Evolutionary conservation across 805 yeast genomes (phyloP), one percentile per base, ranked within the genome.

Genomic region (Komagataella populi): DNA sequence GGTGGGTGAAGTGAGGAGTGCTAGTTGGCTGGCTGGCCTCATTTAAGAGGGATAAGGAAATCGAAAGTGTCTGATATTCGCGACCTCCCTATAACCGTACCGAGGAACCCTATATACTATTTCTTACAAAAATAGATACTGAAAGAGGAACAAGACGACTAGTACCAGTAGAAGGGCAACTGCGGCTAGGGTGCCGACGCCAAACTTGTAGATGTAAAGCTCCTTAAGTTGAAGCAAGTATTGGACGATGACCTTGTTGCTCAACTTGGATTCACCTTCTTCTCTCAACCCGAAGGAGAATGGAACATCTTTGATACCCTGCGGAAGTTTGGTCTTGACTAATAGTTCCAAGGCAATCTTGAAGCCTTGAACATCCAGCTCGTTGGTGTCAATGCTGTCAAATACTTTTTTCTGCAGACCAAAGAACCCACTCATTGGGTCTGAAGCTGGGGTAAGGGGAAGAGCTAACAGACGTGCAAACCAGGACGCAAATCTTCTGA

Each of bases 361-460:
- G 66, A 74, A 74, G 46, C 79, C 78, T 50, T 70, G 66, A 30
- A 71, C 67, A 55, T 69, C 64, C 56, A 72, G 63, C 24, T 65
- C 62, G 48, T 63, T 62, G 24, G 62, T 57, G 23, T 60, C 54
- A n/a, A 72, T 70, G 50, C 59, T 54, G 6, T 58, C 48, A 49
- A 74, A 60, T 52, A 72, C 73, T 54, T 69, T 64, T 59, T 71
- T 73, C 56, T 73, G 78, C 50, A 74, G 60, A 47, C 79, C 79
- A 54, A 74, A 74, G 60, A 72, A 74, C 14, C 79, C 79, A 58
- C 73, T 67, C 79, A 74, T 74, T 55, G 79, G 79, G 57, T 74
- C 79, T 49, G 74, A 70, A 14, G 76, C 78, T n/a, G 69, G 59
- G 18, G 79, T 74, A 54, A 74, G 63, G 22, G 79, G 79, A 56